Base-by-base conservation (phyloP, 148 eudicot species). In the Hydrangea macrophylla region DNA sequence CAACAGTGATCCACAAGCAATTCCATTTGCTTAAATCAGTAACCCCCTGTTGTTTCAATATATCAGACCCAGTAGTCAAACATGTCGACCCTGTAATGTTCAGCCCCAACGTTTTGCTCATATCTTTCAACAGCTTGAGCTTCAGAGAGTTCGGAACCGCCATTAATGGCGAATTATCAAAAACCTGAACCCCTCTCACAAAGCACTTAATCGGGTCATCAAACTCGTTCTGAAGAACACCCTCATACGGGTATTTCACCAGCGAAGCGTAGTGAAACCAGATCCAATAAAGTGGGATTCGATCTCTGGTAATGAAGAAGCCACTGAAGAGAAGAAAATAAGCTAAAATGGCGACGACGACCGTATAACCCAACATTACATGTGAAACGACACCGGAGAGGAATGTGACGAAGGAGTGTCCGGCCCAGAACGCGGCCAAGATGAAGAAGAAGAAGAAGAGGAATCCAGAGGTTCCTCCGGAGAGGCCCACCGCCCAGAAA, bases 231-330 rank as follows among this genome's bases (percentile, higher is more conserved):
- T 82, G 92, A 7, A 89, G 62, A 20, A 89, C 90, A 0, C 92
- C 97, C 39, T 85, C 88, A 44, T 80, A 92, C 0, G 95, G 97
- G 64, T 92, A 92, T 73, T 86, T 92, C 40, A 86, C 95, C 2
- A 88, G 84, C 0, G 97, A 88, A 13, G 77, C 32, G 61, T 88
- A 92, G 37, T 92, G 97, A 68, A 92, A 92, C 97, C 97, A 92
- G 12, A 86, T 44, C 97, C 92, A 92, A 25, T 92, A 92, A 0
- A 69, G 0, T 0, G 95, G 97, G 44, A 92, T 92, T 17, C 95
- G 79, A 39, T 92, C 92, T 0, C 84, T 73, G 5, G 85, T 73
- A 35, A 92, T 86, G 86, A 92, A 92, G 63, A 88, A 86, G 2
- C 97, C 97, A 60, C 95, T 88, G 64, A 92, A 92, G 31, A 89